Evolutionary conservation across 495 filamentous ascomycete genomes (phyloP), one percentile per base, ranked within the genome.

Genomic region (Penicillium robsamsonii): DNA sequence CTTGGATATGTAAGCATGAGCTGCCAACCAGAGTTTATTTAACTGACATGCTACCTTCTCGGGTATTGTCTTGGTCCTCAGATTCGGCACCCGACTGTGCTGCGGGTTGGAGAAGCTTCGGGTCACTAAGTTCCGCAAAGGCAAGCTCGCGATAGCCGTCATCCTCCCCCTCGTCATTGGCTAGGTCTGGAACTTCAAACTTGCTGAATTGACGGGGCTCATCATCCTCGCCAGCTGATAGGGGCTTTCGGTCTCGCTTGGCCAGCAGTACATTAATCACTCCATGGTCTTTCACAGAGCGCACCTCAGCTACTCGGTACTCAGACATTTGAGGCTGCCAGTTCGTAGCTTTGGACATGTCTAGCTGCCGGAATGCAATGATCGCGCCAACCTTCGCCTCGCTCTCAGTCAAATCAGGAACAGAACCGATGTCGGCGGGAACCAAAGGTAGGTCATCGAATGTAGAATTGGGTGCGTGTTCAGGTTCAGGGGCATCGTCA

Each of bases 281-380:
- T 4, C 75, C 74, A 20, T 78, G 68, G 18, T 75, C 77, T 31
- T 68, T 57, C 12, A 77, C 72, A 4, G 81, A 81, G 15, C 80
- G 68, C 15, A 96, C 74, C 25, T 84, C 71, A 4, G 87, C 90
- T 0, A 88, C 88, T 13, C 84, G 76, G 61, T 85, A 86, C 3
- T 78, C 80, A 3, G 83, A 84, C 40, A 95, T 74, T 52, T 78
- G 79, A 1, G 93, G 93, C 52, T 89, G 80, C 87, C 90, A 96
- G 25, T 83, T 87, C 9, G 87, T 90, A 12, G 77, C 83, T 53
- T 83, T 84, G 30, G 88, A 91, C 64, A 92, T 81, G 27, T 84
- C 79, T 51, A 90, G 77, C 53, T 90, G 81, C 61, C 87, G 90
- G 81, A 89, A 98, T 2, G 87, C 85, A 57, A 98, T 84, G 35